phyloP scores from a whole-genome alignment of 176 grass and related monocot species.

The Saccharum officinarum region DNA sequence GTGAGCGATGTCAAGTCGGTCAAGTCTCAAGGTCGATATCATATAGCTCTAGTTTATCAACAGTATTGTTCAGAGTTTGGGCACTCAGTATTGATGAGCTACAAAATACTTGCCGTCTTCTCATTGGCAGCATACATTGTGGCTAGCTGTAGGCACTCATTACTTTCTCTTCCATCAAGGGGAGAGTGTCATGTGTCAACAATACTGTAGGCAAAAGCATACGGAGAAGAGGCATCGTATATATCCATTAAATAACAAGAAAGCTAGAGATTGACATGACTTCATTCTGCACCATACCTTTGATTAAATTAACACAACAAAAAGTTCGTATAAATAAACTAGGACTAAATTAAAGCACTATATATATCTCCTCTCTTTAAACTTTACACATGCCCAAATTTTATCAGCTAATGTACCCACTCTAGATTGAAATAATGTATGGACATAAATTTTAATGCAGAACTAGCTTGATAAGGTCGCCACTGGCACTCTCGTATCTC shows the following conservation, averaged over 20 bases:
- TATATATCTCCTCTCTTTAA: neutral
- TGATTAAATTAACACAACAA: slow-evolving; percentile 9
- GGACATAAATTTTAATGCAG: neutral
- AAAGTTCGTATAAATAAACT: neutral
- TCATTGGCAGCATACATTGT: neutral
- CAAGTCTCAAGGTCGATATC: neutral
- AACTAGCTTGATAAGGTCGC: neutral
- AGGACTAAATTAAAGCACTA: neutral
- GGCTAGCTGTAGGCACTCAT: neutral
- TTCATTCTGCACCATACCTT: neutral
- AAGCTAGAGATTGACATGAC: too few species aligned
- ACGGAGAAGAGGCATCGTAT: too few species aligned
- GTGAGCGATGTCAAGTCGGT: neutral
- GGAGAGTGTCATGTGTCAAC: too few species aligned
- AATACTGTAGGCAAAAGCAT: neutral
- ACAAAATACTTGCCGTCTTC: neutral
- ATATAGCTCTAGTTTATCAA: neutral
- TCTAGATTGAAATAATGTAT: too few species aligned
- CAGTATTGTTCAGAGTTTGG: neutral
- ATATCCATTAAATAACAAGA: too few species aligned
- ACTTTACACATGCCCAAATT: slow-evolving; percentile 16
- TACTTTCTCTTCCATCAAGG: neutral
- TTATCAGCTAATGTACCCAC: neutral
- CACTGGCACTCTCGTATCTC: neutral
- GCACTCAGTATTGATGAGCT: neutral